Percentiles rank a stretch among this genome's conserved stretches.
Evolutionary conservation across 345 rosid genomes (phyloP).

Genomic region (Combretum micranthum): DNA sequence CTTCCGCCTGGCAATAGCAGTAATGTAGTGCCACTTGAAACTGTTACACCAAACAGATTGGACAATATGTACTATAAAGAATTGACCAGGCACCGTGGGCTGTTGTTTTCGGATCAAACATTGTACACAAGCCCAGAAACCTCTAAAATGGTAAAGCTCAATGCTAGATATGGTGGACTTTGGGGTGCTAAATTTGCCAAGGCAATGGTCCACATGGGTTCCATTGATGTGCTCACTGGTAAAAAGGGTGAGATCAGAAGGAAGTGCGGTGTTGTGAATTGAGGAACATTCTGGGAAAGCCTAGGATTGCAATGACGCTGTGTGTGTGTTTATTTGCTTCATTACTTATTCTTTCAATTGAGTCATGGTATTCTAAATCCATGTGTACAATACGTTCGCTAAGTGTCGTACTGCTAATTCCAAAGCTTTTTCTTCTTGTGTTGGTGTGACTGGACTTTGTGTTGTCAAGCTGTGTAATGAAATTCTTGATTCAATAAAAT

Average conservation of each 20-base stretch:
- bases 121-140: slow-evolving; percentile 25
- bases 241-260: slow-evolving; percentile 29
- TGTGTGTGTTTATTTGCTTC: too few relatives aligned
- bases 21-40: slow-evolving; percentile 11
- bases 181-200: slow-evolving; percentile 31
- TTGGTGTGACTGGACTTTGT: too few relatives aligned
- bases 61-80: slow-evolving; percentile 37
- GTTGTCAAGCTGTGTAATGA: too few relatives aligned
- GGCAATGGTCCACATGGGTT: slow-evolving; percentile 38
- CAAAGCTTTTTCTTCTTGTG: too few relatives aligned
- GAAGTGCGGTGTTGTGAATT: slow-evolving; percentile 22
- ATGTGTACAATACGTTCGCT: too few relatives aligned
- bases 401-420: too few relatives aligned
- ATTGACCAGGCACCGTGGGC: slow-evolving; percentile 17
- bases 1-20: slow-evolving; percentile 4
- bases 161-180: slow-evolving; percentile 16
- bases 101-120: slow-evolving; percentile 39
- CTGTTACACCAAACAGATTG: slow-evolving; percentile 12
- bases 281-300: too few relatives aligned
- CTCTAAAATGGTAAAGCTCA: slow-evolving; percentile 11
- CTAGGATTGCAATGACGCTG: too few relatives aligned
- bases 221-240: slow-evolving; percentile 30
- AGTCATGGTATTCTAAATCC: too few relatives aligned
- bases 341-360: too few relatives aligned
- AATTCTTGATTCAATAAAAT: too few relatives aligned